Base-by-base conservation (phyloP, 345 rosid species). In the Eucalyptus sp. region DNA sequence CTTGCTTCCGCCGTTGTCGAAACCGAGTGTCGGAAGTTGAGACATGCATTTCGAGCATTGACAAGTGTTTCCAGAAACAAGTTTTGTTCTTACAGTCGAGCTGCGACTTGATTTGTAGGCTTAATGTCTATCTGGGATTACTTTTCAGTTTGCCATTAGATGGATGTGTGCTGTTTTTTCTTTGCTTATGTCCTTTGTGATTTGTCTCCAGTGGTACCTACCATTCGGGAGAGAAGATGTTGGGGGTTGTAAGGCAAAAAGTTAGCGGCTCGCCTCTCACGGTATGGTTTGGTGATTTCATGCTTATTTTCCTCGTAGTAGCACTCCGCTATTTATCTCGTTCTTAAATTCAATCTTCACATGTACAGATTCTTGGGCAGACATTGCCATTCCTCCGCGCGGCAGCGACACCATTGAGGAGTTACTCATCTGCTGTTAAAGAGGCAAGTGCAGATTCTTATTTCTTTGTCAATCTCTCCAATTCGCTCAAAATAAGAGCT, bases 361-460 rank as follows among this genome's bases (percentile, higher is more conserved):
- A 37, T 89, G 50, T 79, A 88, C 87, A 93, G 94, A 92, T 89
- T 87, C 89, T 93, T 6, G 88, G 89, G 54, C 90, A 92, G 92
- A 88, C 93, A 27, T 66, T 93, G 37, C 92, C 92, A 64, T 91
- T 92, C 90, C 90, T 95, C 90, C 98, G 94, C 5, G 94, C 95
- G 37, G 95, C 91, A 16, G 88, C 87, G 24, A 90, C 91, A 86
- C 91, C 93, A 29, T 92, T 91, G 64, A 94, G 97, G 90, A 92
- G 92, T 88, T 95, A 93, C 89, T 94, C 99, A 24, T 92, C 97
- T 87, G 95, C 94, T 13, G 91, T 93, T 1, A 97, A 96, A 93
- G 95, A 95, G 97, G 99, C 93, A 86, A 84, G 62, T 58, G 51
- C 87, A 86, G 14, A n/a, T 22, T 62, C 29, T 44, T 41, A 24